These are phyloP conservation scores for Coemansia sp. DNA, from an alignment of 192 early-diverging fungal species.

Conservation along the genomic window DNA sequence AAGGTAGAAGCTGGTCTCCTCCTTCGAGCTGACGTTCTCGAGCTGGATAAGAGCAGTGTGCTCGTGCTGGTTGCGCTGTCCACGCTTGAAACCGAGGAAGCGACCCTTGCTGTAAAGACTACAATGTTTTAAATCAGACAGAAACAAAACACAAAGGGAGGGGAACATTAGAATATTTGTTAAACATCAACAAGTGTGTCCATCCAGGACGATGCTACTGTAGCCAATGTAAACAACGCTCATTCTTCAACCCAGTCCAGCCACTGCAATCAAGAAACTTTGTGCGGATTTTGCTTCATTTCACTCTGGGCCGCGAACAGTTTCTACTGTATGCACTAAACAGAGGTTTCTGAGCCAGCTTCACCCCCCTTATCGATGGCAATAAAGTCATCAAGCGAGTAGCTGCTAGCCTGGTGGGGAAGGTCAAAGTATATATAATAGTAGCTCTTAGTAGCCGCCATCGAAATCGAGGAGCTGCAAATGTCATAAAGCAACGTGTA, in stretches of 20 bases:
- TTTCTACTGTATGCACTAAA: too few species aligned
- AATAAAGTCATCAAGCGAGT: too few species aligned
- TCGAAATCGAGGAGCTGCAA: not conserved
- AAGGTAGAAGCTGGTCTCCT: constrained; percentile 94
- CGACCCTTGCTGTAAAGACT: constrained; percentile 99
- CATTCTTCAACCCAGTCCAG: not conserved
- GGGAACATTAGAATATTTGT: constrained; percentile 1
- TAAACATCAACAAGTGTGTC: not conserved
- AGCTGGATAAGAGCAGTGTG: constrained; percentile 91
- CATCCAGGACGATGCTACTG: too few species aligned
- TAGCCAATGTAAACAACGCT: not conserved
- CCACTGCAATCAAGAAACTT: not conserved
- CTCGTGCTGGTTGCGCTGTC: constrained; percentile 88
- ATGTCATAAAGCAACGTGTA: not conserved
- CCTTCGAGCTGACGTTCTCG: constrained; percentile 86
- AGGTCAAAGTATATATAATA: not conserved
- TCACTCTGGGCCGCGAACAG: not conserved
- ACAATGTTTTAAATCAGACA: constrained; percentile 9
- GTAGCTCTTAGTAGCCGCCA: not conserved
- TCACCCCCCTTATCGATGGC: too few species aligned
- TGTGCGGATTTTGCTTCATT: not conserved
- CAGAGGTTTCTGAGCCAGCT: too few species aligned
- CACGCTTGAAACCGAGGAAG: constrained; percentile 92
- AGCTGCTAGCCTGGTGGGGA: not conserved
- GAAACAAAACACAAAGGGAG: not conserved